Evolutionary conservation across 2,329 filamentous ascomycete genomes (phyloP).

Genomic region (Alternaria solani): DNA sequence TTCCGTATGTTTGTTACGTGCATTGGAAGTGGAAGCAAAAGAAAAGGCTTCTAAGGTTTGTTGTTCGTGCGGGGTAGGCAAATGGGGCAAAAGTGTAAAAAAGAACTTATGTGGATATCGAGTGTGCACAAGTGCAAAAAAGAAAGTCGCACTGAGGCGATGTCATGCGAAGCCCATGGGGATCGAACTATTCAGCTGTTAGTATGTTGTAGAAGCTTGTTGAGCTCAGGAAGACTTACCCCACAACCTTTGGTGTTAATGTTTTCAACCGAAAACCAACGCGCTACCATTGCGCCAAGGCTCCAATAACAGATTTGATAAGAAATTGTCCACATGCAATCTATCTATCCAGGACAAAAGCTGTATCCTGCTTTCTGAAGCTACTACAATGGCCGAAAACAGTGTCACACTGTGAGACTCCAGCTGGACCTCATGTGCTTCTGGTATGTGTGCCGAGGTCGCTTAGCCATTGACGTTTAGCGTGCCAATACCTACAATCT

Average conservation of each 20-base stretch:
- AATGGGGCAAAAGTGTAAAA: too few species aligned
- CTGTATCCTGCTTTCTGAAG: background rate
- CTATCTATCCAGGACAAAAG: too few species aligned
- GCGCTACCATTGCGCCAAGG: slow-evolving; percentile 42
- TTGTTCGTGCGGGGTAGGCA: too few species aligned
- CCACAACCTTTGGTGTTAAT: background rate
- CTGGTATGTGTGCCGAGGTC: background rate
- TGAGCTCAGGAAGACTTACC: too few species aligned
- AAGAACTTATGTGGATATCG: too few species aligned
- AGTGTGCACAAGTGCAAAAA: background rate
- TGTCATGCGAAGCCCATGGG: too few species aligned
- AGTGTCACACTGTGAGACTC: background rate
- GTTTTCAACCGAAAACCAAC: slow-evolving; percentile 34
- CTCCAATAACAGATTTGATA: slow-evolving; percentile 18
- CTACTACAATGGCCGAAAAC: accelerated
- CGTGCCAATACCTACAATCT: background rate
- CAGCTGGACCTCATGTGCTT: background rate
- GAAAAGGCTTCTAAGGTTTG: too few species aligned
- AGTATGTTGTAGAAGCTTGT: too few species aligned
- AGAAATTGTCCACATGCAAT: too few species aligned
- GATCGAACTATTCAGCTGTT: too few species aligned
- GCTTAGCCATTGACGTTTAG: background rate
- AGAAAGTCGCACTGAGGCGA: background rate
- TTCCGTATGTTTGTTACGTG: too few species aligned
- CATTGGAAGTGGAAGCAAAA: too few species aligned